phyloP scores from a whole-genome alignment of 805 yeast species.

The Clavispora vitiphila region DNA sequence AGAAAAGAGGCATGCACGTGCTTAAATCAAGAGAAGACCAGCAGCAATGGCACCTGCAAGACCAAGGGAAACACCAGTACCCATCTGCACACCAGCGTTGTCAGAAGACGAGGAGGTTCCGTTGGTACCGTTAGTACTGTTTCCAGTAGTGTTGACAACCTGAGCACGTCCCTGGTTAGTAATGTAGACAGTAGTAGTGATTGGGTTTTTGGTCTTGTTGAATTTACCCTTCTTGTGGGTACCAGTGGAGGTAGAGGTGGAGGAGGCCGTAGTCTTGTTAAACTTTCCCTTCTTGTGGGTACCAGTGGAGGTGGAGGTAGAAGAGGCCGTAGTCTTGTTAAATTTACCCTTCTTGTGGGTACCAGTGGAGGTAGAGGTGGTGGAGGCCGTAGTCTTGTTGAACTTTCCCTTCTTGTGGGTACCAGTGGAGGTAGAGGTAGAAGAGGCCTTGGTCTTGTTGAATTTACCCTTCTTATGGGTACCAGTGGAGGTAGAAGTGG shows the following conservation, averaged over 20 bases:
- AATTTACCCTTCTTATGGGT: conserved; percentile 17
- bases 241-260: conserved; percentile 27
- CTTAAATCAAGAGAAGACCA: conserved; percentile 39
- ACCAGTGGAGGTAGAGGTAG: conserved; percentile 9
- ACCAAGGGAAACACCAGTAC: conserved; percentile 22
- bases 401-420: conserved; percentile 57
- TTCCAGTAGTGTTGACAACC: conserved; percentile 14
- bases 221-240: conserved; percentile 32
- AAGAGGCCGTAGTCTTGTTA: conserved; percentile 11
- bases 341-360: conserved; percentile 24
- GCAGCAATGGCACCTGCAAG: conserved; percentile 45
- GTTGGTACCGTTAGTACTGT: conserved; percentile 1
- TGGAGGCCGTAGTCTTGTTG: conserved; percentile 39
- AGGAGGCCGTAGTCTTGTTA: conserved; percentile 32
- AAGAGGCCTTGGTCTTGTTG: conserved; percentile 14
- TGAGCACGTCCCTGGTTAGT: conserved; percentile 16
- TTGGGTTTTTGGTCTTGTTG: conserved; percentile 31
- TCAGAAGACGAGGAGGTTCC: conserved; percentile 21
- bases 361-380: conserved; percentile 19
- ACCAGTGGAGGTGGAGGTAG: conserved; percentile 18
- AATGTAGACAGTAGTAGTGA: conserved; percentile 33
- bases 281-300: conserved; percentile 29
- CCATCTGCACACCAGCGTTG: conserved; percentile 17
- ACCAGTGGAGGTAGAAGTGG: conserved; percentile 12
- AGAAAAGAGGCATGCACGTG: neutral